Evolutionary conservation across 2,329 filamentous ascomycete genomes (phyloP).

Genomic region (Coniochaeta hoffmannii): DNA sequence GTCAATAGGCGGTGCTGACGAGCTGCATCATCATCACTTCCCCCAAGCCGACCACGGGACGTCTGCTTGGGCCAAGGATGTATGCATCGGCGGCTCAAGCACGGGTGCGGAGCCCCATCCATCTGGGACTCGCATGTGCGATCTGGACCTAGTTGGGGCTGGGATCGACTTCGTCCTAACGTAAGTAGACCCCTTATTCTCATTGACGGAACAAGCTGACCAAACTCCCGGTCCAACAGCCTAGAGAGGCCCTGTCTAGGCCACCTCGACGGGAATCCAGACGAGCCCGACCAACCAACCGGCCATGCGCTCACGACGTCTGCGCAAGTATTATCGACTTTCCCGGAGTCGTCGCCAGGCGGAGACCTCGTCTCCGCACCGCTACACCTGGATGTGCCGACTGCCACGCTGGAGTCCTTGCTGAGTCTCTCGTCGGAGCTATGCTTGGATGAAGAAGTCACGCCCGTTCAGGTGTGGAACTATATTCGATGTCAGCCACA

Average conservation of each 20-base stretch:
- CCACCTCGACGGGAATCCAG: constrained; percentile 18
- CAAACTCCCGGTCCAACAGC: constrained; percentile 8
- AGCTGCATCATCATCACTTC: too few relatives aligned
- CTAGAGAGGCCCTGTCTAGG: constrained; percentile 20
- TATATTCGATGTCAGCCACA: constrained; percentile 22
- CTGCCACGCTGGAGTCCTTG: constrained; percentile 15
- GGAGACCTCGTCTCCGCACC: background rate
- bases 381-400: too few relatives aligned
- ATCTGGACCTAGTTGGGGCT: constrained; percentile 14
- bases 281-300: constrained; percentile 15
- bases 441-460: constrained; percentile 25
- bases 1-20: too few relatives aligned
- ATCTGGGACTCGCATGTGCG: too few relatives aligned
- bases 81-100: too few relatives aligned
- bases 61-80: too few relatives aligned
- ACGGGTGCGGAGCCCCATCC: too few relatives aligned
- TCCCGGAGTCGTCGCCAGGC: background rate
- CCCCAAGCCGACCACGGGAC: too few relatives aligned
- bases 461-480: constrained; percentile 31
- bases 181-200: constrained; percentile 12
- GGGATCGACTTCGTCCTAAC: constrained; percentile 27
- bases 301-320: constrained; percentile 21
- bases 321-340: constrained; percentile 10
- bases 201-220: background rate
- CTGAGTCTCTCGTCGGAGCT: constrained; percentile 17